Conservation (phyloP, 768 basidiomycete species). For the Omphalotus guepiniiformis region DNA sequence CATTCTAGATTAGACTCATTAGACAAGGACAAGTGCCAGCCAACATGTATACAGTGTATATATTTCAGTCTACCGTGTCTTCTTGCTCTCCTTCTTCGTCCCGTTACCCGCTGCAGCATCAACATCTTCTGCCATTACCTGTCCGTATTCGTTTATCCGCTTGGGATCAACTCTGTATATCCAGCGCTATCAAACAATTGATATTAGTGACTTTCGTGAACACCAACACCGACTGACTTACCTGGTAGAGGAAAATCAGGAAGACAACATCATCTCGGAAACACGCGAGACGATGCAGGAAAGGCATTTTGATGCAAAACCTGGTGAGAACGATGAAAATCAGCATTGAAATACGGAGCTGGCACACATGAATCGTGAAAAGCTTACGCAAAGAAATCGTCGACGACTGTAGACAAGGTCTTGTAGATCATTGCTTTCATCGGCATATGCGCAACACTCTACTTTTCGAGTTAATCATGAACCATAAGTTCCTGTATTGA, state of each 20-base stretch:
- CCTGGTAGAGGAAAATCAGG: slow-evolving; percentile 90
- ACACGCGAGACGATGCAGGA: slow-evolving; percentile 85
- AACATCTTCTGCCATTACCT: slow-evolving; percentile 59
- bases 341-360: slow-evolving; percentile 12
- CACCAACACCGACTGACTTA: slow-evolving; percentile 28
- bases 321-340: slow-evolving; percentile 32
- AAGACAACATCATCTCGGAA: slow-evolving; percentile 92
- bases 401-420: slow-evolving; percentile 83
- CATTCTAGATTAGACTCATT: too few species aligned
- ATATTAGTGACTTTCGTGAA: neutral
- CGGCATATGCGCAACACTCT: slow-evolving; percentile 97
- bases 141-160: slow-evolving; percentile 95
- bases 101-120: slow-evolving; percentile 31
- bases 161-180: slow-evolving; percentile 96
- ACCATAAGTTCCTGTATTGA: slow-evolving; percentile 5
- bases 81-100: slow-evolving; percentile 50
- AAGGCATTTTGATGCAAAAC: slow-evolving; percentile 96
- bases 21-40: too few species aligned
- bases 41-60: too few species aligned
- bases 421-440: slow-evolving; percentile 99
- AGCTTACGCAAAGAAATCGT: slow-evolving; percentile 86
- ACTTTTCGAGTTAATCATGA: slow-evolving; percentile 13
- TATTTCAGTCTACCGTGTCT: slow-evolving; percentile 55
- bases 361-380: slow-evolving; percentile 6
- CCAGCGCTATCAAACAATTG: slow-evolving; percentile 63